Evolutionary conservation across 495 filamentous ascomycete genomes (phyloP), one percentile per base, ranked within the genome.

Genomic region (Diplogelasinospora grovesii): DNA sequence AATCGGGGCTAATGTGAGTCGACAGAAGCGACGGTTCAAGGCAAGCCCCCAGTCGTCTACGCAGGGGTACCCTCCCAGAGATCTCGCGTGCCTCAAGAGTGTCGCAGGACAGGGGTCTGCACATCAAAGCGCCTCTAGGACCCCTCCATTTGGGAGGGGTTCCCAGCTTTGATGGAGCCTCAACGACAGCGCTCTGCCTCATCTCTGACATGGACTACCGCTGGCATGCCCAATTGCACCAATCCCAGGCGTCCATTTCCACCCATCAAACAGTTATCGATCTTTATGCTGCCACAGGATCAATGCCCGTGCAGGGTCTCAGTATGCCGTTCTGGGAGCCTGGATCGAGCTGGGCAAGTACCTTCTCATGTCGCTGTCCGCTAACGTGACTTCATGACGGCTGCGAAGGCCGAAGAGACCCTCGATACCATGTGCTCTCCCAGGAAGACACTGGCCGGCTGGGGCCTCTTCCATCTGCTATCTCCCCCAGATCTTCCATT

Each of bases 81-180:
- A 25, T 22, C 11, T 14, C 15, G 15, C 22, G 39, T 69, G 69
- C 68, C 50, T 70, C 69, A 71, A 55, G 44, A 55, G 52, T 63
- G 69, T 70, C 61, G 53, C 65, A 73, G 55, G 57, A 67, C 69
- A 66, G 61, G 69, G 68, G 53, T 61, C 31, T 40, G 20, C 41
- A 21, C 34, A 45, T 42, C 36, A 37, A 49, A 49, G 40, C 47
- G 40, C 16, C 45, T 15, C 42, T 40, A 22, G 39, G 46, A 45
- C 46, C 50, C 33, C 45, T 46, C 33, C 32, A 32, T 24, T 20
- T 18, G 11, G 36, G 16, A 31, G 29, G 49, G 32, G 48, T 28
- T 24, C 34, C 39, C 46, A n/a, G 24, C 32, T 26, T 33, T 16
- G 39, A 23, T 18, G 13, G 48, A 57, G 51, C 55, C 56, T 57